Conservation (phyloP, 2,329 filamentous ascomycete genomes). For the Endocalyx cinctus region DNA sequence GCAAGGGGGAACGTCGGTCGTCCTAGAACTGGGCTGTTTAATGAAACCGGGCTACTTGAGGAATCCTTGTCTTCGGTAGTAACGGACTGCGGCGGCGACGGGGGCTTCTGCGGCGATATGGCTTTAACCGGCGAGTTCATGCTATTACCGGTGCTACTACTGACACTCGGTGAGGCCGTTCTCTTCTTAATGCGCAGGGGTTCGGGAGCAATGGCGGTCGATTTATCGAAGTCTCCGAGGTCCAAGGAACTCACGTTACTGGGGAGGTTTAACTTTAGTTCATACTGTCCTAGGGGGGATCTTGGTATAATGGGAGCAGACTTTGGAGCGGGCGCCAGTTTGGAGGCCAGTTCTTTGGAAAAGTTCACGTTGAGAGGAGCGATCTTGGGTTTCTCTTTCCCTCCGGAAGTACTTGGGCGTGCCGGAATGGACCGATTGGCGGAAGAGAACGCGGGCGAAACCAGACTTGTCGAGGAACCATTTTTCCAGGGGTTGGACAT, state of each 20-base stretch:
- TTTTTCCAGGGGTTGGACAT: conserved; percentile 30
- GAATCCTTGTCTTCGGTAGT: conserved; percentile 20
- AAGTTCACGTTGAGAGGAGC: conserved; percentile 47
- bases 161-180: conserved; percentile 11
- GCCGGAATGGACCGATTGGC: too few relatives aligned
- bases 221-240: conserved; percentile 27
- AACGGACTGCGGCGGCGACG: conserved; percentile 32
- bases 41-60: too few relatives aligned
- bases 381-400: conserved; percentile 36
- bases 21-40: conserved; percentile 8
- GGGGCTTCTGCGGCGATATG: conserved; percentile 20
- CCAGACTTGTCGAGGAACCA: conserved; percentile 31
- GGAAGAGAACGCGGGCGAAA: too few relatives aligned
- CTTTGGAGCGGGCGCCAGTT: too few relatives aligned
- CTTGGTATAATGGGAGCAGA: too few relatives aligned
- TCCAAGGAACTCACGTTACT: conserved; percentile 21
- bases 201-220: conserved; percentile 9
- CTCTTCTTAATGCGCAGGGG: conserved; percentile 19
- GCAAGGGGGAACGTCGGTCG: conserved; percentile 10
- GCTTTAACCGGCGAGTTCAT: conserved; percentile 2
- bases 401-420: conserved; percentile 24
- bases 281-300: conserved; percentile 37
- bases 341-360: too few relatives aligned
- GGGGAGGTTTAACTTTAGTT: conserved; percentile 29
- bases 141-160: too few relatives aligned